Evolutionary conservation across 257 asterid genomes (phyloP), one percentile per base, ranked within the genome.

Genomic region (Nicotiana benthamiana): DNA sequence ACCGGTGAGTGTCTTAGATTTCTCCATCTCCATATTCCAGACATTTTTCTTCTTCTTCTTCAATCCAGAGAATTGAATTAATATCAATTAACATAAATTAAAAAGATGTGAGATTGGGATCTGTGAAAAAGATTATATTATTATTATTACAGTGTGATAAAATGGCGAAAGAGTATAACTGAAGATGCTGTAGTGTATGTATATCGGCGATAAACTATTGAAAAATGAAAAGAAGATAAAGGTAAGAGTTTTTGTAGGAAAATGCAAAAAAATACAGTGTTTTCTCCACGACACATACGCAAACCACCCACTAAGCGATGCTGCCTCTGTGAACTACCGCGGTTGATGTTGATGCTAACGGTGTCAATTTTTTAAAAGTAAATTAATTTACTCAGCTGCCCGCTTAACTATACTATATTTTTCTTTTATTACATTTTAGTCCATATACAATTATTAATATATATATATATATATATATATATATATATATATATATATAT

Each of bases 21-120:
- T 66, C 84, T 85, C 89, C 95, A 92, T 91, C 95, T 86, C 88
- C 90, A 91, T 56, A 88, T 83, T 62, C 93, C 94, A 26, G 88
- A 84, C 93, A 92, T 26, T 26, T 26, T 34, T 66, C 32, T n/a
- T 24, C 56, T 3, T 81, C 72, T 60, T 75, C 16, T 34, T 60
- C 66, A 64, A 53, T 80, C 24, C 20, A 28, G 26, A 81, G 18
- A 57, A 40, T 51, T 10, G 11, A 48, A 53, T 56, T 65, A 11
- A 48, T 1, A 32, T 30, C 60, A 22, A 51, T n/a, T 11, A 22
- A 26, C 54, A 63, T 64, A 30, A 24, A 79, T 30, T 52, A 60
- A 16, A 17, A 40, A 12, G 56, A 79, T 20, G 32, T 13, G 46
- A 66, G 22, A 79, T 46, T 26, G 82, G 59, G 82, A 79, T 79